Conservation (phyloP, 2,329 filamentous ascomycete genomes). For the Boeremia lycopersici region DNA sequence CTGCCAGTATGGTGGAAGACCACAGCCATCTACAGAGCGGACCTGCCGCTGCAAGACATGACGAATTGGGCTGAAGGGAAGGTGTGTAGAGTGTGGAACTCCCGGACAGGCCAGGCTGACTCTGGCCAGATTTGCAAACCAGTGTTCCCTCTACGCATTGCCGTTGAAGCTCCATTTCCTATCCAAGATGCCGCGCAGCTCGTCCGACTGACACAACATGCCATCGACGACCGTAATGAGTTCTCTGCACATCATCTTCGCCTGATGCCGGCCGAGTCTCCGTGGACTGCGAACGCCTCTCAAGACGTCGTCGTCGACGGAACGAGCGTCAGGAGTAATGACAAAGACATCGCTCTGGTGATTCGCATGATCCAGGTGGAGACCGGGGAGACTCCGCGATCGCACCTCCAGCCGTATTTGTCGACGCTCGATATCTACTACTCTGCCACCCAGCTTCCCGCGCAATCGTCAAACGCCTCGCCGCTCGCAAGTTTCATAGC, state of each 20-base stretch:
- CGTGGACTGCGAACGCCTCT: constrained; percentile 38
- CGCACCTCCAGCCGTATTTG: constrained; percentile 70
- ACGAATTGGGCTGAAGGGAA: constrained; percentile 88
- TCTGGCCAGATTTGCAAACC: constrained; percentile 77
- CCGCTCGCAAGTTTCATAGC: constrained; percentile 78
- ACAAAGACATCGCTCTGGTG: constrained; percentile 66
- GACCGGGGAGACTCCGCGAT: constrained; percentile 57
- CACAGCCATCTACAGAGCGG: constrained; percentile 87
- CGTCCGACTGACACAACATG: constrained; percentile 80
- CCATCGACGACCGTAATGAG: constrained; percentile 84
- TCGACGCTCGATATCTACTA: constrained; percentile 80
- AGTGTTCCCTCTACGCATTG: constrained; percentile 84
- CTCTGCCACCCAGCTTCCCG: constrained; percentile 69
- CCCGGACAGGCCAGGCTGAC: constrained; percentile 7
- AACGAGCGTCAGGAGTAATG: constrained; percentile 38
- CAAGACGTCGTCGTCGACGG: constrained; percentile 40
- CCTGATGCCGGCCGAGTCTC: constrained; percentile 62
- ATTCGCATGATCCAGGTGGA: constrained; percentile 73
- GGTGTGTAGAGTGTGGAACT: constrained; percentile 56
- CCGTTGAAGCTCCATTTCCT: constrained; percentile 73
- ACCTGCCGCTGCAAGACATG: constrained; percentile 84
- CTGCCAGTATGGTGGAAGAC: constrained; percentile 96
- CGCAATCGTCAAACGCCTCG: constrained; percentile 72
- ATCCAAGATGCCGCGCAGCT: constrained; percentile 73
- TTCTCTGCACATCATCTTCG: constrained; percentile 84